Percentiles rank a stretch among this genome's conserved stretches.
These are phyloP conservation scores for Boletellus deceptivus DNA, from an alignment of 1,284 basidiomycete genomes.

Conservation along the genomic window DNA sequence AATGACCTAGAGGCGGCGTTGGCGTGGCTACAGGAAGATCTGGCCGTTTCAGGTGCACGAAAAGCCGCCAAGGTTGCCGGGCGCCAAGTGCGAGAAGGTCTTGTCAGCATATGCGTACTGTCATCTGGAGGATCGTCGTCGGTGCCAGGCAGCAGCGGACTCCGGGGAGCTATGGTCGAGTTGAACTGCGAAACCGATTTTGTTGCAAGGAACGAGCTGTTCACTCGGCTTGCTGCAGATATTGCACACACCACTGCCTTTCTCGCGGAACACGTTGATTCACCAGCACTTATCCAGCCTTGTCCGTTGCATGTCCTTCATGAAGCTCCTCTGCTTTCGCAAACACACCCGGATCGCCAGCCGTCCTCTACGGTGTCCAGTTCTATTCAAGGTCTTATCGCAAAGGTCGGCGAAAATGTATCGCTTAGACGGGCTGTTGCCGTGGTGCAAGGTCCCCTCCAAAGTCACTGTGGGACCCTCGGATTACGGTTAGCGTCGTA, in stretches of 20 bases:
- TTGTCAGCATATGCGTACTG: constrained; percentile 75
- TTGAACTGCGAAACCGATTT: constrained; percentile 98
- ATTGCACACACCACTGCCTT: constrained; percentile 88
- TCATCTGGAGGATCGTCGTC: constrained; percentile 48
- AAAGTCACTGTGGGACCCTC: constrained; percentile 35
- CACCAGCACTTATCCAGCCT: constrained; percentile 40
- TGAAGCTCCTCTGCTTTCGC: constrained; percentile 67
- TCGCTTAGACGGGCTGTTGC: constrained; percentile 71
- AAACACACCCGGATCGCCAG: constrained; percentile 36
- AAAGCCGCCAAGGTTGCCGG: constrained; percentile 84
- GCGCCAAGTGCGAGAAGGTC: constrained; percentile 74
- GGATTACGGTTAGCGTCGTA: constrained; percentile 76
- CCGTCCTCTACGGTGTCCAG: constrained; percentile 59
- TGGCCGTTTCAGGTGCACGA: constrained; percentile 66
- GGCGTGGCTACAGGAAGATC: constrained; percentile 78
- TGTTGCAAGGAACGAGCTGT: constrained; percentile 81
- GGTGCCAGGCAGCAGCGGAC: constrained; percentile 40
- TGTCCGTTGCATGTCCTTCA: constrained; percentile 54
- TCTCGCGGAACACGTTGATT: constrained; percentile 54
- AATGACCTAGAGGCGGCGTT: constrained; percentile 78
- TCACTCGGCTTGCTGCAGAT: constrained; percentile 58
- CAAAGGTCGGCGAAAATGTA: constrained; percentile 90
- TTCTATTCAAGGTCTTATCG: constrained; percentile 78
- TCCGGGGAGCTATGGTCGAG: constrained; percentile 86
- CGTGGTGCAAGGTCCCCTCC: constrained; percentile 61